Conservation (phyloP, 352 stramenopile species). For the Phytophthora palmivora region DNA sequence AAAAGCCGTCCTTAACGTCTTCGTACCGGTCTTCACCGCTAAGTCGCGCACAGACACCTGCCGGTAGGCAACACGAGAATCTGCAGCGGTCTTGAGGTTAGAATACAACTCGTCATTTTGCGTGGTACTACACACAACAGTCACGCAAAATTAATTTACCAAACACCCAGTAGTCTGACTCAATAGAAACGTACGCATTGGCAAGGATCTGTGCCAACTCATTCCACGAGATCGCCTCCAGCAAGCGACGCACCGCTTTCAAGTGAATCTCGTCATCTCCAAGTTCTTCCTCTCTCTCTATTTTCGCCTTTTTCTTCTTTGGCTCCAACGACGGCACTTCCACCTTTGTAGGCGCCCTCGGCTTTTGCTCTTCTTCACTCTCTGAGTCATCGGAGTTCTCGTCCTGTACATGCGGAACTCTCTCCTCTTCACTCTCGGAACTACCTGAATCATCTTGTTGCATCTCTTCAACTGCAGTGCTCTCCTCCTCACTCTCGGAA, state of each 20-base stretch:
- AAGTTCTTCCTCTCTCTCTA: conserved; percentile 9
- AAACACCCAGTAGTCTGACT: not conserved
- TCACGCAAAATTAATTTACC: conserved; percentile 5
- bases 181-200: conserved; percentile 55
- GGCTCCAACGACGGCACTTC: not conserved
- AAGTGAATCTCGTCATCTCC: conserved; percentile 13
- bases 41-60: conserved; percentile 80
- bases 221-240: conserved; percentile 65
- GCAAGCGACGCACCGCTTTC: conserved; percentile 41
- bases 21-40: conserved; percentile 61
- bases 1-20: conserved; percentile 59
- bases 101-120: conserved; percentile 66
- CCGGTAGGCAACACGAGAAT: conserved; percentile 60
- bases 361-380: conserved; percentile 8
- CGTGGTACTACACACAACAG: conserved; percentile 57
- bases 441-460: not conserved
- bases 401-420: not conserved
- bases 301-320: conserved; percentile 9
- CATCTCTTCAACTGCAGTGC: not conserved
- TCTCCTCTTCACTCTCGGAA: not conserved
- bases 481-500: conserved; percentile 2
- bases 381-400: not conserved
- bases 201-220: conserved; percentile 74
- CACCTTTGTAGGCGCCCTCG: too few species aligned
- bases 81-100: conserved; percentile 66